phyloP scores from a whole-genome alignment of 1,139 yeast species.

The Candida pseudoviswanathii region DNA sequence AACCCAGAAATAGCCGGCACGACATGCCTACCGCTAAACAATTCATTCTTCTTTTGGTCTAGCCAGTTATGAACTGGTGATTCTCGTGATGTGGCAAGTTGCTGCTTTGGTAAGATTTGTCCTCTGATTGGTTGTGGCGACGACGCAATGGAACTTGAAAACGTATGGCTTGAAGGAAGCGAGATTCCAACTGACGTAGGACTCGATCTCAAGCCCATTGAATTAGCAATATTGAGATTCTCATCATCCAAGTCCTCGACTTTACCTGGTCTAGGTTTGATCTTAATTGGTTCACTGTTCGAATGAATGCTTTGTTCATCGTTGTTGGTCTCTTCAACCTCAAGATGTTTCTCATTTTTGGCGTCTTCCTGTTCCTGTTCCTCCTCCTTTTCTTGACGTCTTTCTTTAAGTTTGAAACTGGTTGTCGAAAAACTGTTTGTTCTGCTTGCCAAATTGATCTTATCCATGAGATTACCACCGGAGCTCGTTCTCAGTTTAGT shows the following conservation, averaged over 20 bases:
- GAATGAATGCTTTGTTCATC: conserved; percentile 12
- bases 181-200: conserved; percentile 12
- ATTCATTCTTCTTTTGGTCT: conserved; percentile 8
- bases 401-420: conserved; percentile 11
- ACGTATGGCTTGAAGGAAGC: conserved; percentile 5
- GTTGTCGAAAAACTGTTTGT: conserved; percentile 21
- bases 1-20: conserved; percentile 27
- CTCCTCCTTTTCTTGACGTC: conserved; percentile 9
- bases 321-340: conserved; percentile 3
- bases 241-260: conserved; percentile 40
- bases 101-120: neutral
- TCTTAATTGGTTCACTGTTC: conserved; percentile 8
- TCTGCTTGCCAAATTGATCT: conserved; percentile 24
- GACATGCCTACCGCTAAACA: conserved; percentile 2
- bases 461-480: conserved; percentile 25
- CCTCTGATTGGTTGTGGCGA: conserved; percentile 8
- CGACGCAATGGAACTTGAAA: conserved; percentile 10
- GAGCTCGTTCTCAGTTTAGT: conserved; percentile 3
- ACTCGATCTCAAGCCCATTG: conserved; percentile 18
- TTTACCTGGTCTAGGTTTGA: neutral
- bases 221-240: conserved; percentile 41
- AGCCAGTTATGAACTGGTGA: conserved; percentile 3
- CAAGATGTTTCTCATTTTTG: conserved; percentile 9
- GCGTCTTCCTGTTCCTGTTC: conserved; percentile 11
- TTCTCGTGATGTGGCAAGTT: neutral